Conservation (phyloP, 371 early-diverging fungal species). For the Apophysomyces variabilis region DNA sequence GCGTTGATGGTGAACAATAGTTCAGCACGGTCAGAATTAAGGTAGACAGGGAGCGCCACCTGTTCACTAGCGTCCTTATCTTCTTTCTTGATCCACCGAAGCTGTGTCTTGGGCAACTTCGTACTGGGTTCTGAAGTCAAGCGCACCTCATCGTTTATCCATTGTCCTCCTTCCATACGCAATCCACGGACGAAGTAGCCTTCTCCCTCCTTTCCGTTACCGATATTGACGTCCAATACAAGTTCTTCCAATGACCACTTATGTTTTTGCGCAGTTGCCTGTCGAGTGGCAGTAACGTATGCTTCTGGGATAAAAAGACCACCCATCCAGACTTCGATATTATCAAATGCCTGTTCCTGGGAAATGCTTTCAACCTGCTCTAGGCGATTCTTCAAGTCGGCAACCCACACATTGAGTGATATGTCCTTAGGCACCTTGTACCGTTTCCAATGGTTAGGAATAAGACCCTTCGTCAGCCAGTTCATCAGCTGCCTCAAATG, state of each 20-base stretch:
- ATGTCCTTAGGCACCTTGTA: constrained; percentile 74
- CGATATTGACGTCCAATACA: constrained; percentile 55
- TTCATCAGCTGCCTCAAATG: constrained; percentile 74
- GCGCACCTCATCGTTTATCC: constrained; percentile 52
- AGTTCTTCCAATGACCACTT: constrained; percentile 75
- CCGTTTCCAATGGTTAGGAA: constrained; percentile 80
- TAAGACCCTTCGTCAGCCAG: constrained; percentile 71
- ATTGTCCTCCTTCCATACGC: constrained; percentile 73
- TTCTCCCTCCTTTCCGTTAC: constrained; percentile 22
- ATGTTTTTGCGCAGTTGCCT: constrained; percentile 77
- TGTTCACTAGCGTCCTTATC: constrained; percentile 14
- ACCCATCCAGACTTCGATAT: constrained; percentile 78
- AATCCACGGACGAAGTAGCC: constrained; percentile 53
- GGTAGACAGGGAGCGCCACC: constrained; percentile 78
- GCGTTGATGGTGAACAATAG: constrained; percentile 76
- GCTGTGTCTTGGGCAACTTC: constrained; percentile 45
- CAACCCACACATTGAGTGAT: constrained; percentile 74
- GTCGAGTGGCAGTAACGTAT: constrained; percentile 90
- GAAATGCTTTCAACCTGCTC: constrained; percentile 67
- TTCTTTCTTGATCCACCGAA: constrained; percentile 55
- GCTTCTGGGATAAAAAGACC: constrained; percentile 93
- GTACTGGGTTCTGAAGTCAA: constrained; percentile 56
- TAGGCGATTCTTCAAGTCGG: constrained; percentile 74
- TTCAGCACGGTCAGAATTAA: constrained; percentile 79
- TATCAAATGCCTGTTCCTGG: constrained; percentile 41